These are phyloP conservation scores for Gnomoniopsis smithogilvyi DNA, from an alignment of 2,329 filamentous ascomycete species.

Conservation along the genomic window DNA sequence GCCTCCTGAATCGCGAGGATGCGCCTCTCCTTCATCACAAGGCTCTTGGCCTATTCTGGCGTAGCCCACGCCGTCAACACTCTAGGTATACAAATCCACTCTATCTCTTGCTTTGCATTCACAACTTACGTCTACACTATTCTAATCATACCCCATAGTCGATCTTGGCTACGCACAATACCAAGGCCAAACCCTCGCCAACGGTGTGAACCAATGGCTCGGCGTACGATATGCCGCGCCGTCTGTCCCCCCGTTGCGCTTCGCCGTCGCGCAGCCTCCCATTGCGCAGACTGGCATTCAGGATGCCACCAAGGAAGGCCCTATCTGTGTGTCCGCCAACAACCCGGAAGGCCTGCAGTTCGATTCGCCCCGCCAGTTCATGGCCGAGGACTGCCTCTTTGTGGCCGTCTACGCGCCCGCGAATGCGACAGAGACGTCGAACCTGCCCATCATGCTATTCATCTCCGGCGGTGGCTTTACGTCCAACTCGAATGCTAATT, in stretches of 20 bases:
- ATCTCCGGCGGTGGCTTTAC: slow-evolving; percentile 10
- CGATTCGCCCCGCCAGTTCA: slow-evolving; percentile 9
- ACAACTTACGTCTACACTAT: not conserved
- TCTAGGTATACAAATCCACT: not conserved
- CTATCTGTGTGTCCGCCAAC: slow-evolving; percentile 8
- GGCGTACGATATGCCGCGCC: slow-evolving; percentile 8
- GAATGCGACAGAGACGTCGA: slow-evolving; percentile 6
- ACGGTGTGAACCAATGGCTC: slow-evolving; percentile 10
- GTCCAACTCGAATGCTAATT: slow-evolving; percentile 12
- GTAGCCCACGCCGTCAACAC: not conserved
- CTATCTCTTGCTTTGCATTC: not conserved
- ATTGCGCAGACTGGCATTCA: slow-evolving; percentile 1
- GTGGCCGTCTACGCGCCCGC: slow-evolving; percentile 10
- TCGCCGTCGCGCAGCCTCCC: slow-evolving; percentile 6
- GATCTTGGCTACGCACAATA: slow-evolving; percentile 12
- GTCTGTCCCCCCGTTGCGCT: slow-evolving; percentile 4
- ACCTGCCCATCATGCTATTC: slow-evolving; percentile 11
- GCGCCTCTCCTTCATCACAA: not conserved
- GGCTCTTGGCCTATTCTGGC: not conserved
- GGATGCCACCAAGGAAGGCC: slow-evolving; percentile 10
- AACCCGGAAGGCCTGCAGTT: slow-evolving; percentile 12
- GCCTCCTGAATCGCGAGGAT: not conserved
- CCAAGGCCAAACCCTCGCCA: slow-evolving; percentile 4
- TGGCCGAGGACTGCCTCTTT: slow-evolving; percentile 15
- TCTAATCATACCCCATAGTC: not conserved